Evolutionary conservation across 2,329 filamentous ascomycete genomes (phyloP).

Genomic region (Penicillium sp.): DNA sequence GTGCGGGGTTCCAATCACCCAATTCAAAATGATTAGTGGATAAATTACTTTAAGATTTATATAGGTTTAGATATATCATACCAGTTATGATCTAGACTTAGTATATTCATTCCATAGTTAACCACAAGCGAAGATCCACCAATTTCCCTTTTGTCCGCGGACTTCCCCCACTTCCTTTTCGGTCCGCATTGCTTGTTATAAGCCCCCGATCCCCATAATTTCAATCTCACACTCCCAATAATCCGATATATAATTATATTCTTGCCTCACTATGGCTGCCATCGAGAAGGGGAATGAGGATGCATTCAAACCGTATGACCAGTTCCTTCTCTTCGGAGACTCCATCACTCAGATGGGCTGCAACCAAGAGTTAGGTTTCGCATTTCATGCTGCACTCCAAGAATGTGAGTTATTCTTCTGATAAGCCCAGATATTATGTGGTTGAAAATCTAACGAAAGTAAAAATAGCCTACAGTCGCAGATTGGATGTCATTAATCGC

Average conservation of each 20-base stretch:
- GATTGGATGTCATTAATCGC: conserved; percentile 82
- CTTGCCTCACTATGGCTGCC: background rate
- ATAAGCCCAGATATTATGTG: background rate
- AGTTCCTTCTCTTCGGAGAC: conserved; percentile 84
- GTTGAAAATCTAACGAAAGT: conserved; percentile 9
- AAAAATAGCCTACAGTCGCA: conserved; percentile 66
- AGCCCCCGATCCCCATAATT: background rate
- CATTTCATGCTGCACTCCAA: conserved; percentile 69
- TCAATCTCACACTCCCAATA: background rate
- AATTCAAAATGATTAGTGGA: background rate
- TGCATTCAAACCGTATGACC: conserved; percentile 55
- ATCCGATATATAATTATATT: background rate
- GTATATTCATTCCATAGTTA: background rate
- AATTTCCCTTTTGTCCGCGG: conserved; percentile 17
- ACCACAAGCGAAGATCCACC: conserved; percentile 3
- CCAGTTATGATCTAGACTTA: background rate
- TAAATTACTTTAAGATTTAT: background rate
- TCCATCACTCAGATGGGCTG: conserved; percentile 74
- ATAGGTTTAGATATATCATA: background rate
- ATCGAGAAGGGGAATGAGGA: background rate
- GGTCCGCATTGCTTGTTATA: background rate
- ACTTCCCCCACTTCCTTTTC: conserved; percentile 4
- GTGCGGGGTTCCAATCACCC: background rate
- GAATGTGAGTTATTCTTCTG: conserved; percentile 51
- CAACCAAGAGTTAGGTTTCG: conserved; percentile 64